Percentiles rank a stretch among this genome's conserved stretches.
phyloP scores from a whole-genome alignment of 2,329 filamentous ascomycete genomes.

The Rosellinia necatrix region DNA sequence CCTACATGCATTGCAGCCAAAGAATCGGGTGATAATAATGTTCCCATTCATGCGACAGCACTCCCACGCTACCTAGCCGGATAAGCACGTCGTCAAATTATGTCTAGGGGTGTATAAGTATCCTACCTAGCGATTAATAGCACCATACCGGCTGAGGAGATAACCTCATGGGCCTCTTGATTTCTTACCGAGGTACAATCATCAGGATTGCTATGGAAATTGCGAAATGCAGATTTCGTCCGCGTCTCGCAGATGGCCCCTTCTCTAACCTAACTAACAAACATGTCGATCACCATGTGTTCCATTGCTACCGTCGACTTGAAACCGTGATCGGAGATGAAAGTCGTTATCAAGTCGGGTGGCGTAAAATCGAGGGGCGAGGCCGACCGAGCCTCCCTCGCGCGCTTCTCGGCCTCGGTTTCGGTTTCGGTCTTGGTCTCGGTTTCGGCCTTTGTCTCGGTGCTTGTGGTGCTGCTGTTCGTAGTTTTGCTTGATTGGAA shows the following conservation, averaged over 20 bases:
- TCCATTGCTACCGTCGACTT: slow-evolving; percentile 38
- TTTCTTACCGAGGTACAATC: background rate
- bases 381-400: slow-evolving; percentile 19
- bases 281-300: slow-evolving; percentile 41
- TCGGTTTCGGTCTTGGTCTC: slow-evolving; percentile 19
- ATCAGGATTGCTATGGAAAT: background rate
- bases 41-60: slow-evolving; percentile 4
- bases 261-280: slow-evolving; percentile 35
- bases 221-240: background rate
- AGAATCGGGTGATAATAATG: too few relatives aligned
- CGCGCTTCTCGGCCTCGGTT: slow-evolving; percentile 21
- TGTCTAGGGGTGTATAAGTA: background rate
- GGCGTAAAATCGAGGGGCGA: slow-evolving; percentile 30
- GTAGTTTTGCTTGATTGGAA: slow-evolving; percentile 30
- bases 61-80: slow-evolving; percentile 11
- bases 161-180: background rate
- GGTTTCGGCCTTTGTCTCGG: slow-evolving; percentile 19
- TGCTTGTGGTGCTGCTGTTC: background rate
- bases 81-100: slow-evolving; percentile 20
- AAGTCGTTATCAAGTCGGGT: slow-evolving; percentile 38
- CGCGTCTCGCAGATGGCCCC: background rate
- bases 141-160: background rate
- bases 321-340: slow-evolving; percentile 40
- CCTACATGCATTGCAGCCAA: too few relatives aligned
- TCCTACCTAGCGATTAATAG: slow-evolving; percentile 16